Base-by-base conservation (phyloP, 2,329 filamentous ascomycete genomes). In the Penicillium sp. region DNA sequence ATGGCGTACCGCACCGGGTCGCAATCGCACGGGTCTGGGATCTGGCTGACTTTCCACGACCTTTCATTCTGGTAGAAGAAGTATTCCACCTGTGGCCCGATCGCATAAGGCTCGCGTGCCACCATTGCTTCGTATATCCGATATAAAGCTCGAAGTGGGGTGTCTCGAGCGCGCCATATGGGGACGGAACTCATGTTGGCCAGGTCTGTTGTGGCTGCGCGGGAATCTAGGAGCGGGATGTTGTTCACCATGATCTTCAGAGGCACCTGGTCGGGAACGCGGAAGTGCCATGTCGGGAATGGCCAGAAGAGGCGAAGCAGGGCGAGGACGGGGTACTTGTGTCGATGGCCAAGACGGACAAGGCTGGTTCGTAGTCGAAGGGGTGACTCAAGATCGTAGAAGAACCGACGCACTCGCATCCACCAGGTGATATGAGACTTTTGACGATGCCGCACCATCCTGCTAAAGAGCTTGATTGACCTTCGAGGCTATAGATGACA, bases 1-100 rank as follows among this genome's bases (percentile, higher is more conserved):
- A 69, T 54, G 0, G 65, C 63, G 52, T 68, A 69, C 2, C 65
- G 63, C 12, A 68, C 46, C 1, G 65, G 66, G 47, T 69, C 66
- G 4, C 28, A 2, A 42, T 69, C 65, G 21, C 26, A 36, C 2
- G 64, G 65, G 42, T 68, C 63, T 2, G 59, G 63, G 33, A 66
- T 65, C 13, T 55, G 45, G 29, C 45, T 24, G 8, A 64, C 36
- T 18, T 33, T 51, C 65, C 65, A 68, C 5, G 53, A 10, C 21
- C 7, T n/a, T 9, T 24, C 43, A 42, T 50, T 36, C 49, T 59
- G 61, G 29, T 48, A 60, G 38, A 60, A 66, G 33, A 65, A 64
- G 47, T 65, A 68, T 43, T 66, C 64, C 10, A 51, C 58, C 42
- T 66, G 63, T 10, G 38, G 52, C 1, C 64, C 63, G 23, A 65